Percentiles rank a stretch among this genome's conserved stretches.
phyloP scores from a whole-genome alignment of 768 basidiomycete genomes.

The Auriscalpium orientale region DNA sequence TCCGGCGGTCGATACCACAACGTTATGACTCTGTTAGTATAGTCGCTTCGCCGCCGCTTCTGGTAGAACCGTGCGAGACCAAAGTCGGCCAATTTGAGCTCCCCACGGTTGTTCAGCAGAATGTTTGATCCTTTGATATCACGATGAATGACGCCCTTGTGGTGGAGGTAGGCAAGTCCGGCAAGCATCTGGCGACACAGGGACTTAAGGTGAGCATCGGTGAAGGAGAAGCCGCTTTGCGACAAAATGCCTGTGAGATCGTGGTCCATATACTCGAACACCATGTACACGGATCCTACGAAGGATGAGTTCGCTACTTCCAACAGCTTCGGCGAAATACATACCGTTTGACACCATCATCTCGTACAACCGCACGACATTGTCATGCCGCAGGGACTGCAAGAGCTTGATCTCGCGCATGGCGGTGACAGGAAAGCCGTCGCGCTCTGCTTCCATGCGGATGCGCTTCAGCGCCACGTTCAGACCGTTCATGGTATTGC shows the following conservation, averaged over 20 bases:
- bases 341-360: constrained; percentile 98
- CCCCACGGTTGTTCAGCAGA: constrained; percentile 81
- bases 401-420: constrained; percentile 98
- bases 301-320: constrained; percentile 8
- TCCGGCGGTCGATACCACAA: constrained; percentile 98
- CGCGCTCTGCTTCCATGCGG: constrained; percentile 93
- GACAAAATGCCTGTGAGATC: constrained; percentile 93
- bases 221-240: constrained; percentile 82
- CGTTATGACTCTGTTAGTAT: constrained; percentile 99
- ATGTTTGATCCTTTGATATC: constrained; percentile 99
- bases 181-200: constrained; percentile 93
- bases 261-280: constrained; percentile 99
- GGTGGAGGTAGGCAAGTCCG: constrained; percentile 91
- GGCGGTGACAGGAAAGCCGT: constrained; percentile 98
- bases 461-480: constrained; percentile 93
- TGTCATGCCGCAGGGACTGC: constrained; percentile 83
- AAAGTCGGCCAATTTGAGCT: constrained; percentile 95
- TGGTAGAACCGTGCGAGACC: constrained; percentile 95
- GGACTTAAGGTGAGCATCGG: constrained; percentile 87
- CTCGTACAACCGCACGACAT: constrained; percentile 85
- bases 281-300: constrained; percentile 94
- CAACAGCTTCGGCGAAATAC: constrained; percentile 14
- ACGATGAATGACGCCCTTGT: constrained; percentile 92
- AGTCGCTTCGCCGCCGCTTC: constrained; percentile 82
- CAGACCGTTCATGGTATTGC: constrained; percentile 66